Percentiles rank a stretch among this genome's conserved stretches.
phyloP scores from a whole-genome alignment of 306 rosid species.

The Spatholobus suberectus region DNA sequence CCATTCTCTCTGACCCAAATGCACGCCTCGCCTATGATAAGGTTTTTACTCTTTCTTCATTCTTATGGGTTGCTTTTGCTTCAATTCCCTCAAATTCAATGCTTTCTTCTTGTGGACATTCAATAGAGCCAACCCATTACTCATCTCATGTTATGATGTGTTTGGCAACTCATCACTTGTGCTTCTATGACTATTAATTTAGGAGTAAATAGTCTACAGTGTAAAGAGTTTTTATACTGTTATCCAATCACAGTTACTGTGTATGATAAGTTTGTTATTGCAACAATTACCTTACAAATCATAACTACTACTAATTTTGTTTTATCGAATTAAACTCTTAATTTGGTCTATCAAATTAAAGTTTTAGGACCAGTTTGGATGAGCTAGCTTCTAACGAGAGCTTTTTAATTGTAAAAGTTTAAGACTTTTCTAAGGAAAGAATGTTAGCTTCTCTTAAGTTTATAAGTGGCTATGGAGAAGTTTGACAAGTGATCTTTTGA shows the following conservation, averaged over 20 bases:
- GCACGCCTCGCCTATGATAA: slow-evolving; percentile 78
- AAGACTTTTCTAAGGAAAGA: background rate
- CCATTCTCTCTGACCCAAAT: slow-evolving; percentile 79
- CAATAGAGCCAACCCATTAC: background rate
- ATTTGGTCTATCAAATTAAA: background rate
- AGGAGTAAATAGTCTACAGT: too few relatives aligned
- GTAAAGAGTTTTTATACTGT: too few relatives aligned
- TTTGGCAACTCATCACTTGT: background rate
- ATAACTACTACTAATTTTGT: too few relatives aligned
- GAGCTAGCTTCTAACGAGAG: background rate
- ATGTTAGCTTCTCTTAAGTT: background rate
- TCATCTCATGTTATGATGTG: background rate
- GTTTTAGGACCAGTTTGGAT: background rate
- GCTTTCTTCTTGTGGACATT: background rate
- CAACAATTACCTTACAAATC: too few relatives aligned
- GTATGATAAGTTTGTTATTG: too few relatives aligned
- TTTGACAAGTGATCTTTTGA: background rate
- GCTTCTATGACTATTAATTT: background rate
- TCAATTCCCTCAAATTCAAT: background rate
- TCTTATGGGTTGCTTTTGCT: background rate
- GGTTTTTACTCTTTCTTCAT: slow-evolving; percentile 41
- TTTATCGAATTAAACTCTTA: too few relatives aligned
- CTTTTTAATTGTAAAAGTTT: background rate
- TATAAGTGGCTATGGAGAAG: background rate
- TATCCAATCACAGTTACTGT: too few relatives aligned